These are phyloP conservation scores for Fusarium sp. DNA, from an alignment of 2,329 filamentous ascomycete species.

Conservation along the genomic window DNA sequence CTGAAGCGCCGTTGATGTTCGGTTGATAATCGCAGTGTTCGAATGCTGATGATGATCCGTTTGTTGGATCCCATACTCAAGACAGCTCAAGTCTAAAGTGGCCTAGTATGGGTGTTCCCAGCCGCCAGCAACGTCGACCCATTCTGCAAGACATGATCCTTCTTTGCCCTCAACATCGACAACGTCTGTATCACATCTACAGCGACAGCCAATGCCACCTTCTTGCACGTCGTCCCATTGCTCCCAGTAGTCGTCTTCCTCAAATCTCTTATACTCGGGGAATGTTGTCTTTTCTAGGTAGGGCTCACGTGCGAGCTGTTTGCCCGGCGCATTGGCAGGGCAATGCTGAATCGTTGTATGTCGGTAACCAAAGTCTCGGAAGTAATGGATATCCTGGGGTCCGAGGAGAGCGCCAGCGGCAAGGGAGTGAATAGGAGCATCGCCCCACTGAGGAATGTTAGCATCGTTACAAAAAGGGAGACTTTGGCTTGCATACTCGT, in stretches of 20 bases:
- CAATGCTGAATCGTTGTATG: slow-evolving; percentile 99
- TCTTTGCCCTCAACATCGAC: slow-evolving; percentile 98
- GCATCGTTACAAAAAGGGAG: slow-evolving; percentile 19
- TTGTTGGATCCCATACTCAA: not conserved
- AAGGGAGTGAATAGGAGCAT: slow-evolving; percentile 97
- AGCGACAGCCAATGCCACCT: slow-evolving; percentile 96
- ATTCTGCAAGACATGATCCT: slow-evolving; percentile 92
- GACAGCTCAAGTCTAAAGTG: slow-evolving; percentile 2
- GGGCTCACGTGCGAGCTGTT: slow-evolving; percentile 82
- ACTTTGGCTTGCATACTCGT: slow-evolving; percentile 66
- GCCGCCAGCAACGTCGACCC: slow-evolving; percentile 96
- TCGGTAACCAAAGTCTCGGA: slow-evolving; percentile 97
- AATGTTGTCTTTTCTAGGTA: slow-evolving; percentile 83
- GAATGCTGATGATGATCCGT: not conserved
- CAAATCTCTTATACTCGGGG: slow-evolving; percentile 83
- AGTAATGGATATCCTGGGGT: slow-evolving; percentile 92
- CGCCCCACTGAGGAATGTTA: slow-evolving; percentile 79
- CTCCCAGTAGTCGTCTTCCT: slow-evolving; percentile 98
- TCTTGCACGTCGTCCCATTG: slow-evolving; percentile 86
- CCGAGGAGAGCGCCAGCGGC: slow-evolving; percentile 88
- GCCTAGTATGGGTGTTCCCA: slow-evolving; percentile 70
- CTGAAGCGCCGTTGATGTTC: slow-evolving; percentile 15
- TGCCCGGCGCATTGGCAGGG: slow-evolving; percentile 90
- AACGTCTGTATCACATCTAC: slow-evolving; percentile 96
- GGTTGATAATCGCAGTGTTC: slow-evolving; percentile 12